Evolutionary conservation across 305 asterid species (phyloP), one percentile per base, ranked within the genome.

Genomic region (Fraxinus latifolia): DNA sequence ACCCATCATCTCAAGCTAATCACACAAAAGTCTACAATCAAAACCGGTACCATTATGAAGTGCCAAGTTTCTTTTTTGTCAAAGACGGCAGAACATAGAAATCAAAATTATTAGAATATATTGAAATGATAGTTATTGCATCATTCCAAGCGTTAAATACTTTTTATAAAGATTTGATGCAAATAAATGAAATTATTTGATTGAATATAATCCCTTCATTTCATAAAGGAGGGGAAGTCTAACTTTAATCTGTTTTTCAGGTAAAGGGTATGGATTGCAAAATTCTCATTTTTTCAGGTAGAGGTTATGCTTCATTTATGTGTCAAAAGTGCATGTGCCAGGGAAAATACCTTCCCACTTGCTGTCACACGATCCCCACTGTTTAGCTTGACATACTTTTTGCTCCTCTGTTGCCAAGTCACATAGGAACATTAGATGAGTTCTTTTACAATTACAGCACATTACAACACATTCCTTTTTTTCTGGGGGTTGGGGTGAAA

Each of bases 361-460:
- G 99, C 97, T 32, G 94, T 94, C 82, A 95, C 97, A 3, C 96
- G 97, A 4, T 94, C 98, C 79, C 97, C 99, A 74, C 83, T 93
- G 87, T 92, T 95, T 81, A 95, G 91, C 90, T 95, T 95, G 90
- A 94, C 55, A 60, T 94, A 95, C 83, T 94, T 94, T 88, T 95
- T 95, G 88, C 95, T 85, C 90, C 98, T 90, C 98, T 95, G 97
- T 83, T 58, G 83, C 82, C 79, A 68, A 86, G 23, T 29, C 44
- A 85, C 33, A 85, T n/a, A 60, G 82, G 60, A 42, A 25, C 42
- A 50, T 31, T 23, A 84, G 27, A 68, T 29, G 70, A 60, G 12
- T 32, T 25, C 9, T 12, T 73, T 81, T 79, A 37, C 17, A 78
- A 36, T 79, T 60, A 11, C 82, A 67, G 33, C 37, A 42, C 53